These are phyloP conservation scores for Orbilia quercus DNA, from an alignment of 2,329 filamentous ascomycete species.

Conservation along the genomic window DNA sequence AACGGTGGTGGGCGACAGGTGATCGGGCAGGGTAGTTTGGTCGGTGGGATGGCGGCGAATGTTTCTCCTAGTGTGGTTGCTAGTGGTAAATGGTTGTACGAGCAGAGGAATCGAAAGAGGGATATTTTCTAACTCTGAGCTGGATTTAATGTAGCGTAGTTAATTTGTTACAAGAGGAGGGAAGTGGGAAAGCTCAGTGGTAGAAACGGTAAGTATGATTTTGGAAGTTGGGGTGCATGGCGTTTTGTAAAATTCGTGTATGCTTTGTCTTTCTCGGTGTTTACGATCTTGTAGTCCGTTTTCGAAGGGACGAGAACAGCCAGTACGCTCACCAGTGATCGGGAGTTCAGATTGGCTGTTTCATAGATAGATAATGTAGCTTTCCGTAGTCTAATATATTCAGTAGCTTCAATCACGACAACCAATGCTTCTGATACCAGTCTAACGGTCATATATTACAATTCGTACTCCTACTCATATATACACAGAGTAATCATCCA, in stretches of 20 bases:
- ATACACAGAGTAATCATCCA: too few species aligned
- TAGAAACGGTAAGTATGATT: slow-evolving; percentile 9
- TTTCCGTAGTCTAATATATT: too few species aligned
- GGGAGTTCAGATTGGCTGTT: slow-evolving; percentile 43
- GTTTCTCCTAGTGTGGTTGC: slow-evolving; percentile 48
- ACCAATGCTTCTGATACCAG: too few species aligned
- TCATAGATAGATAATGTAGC: background rate
- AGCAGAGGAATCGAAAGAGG: slow-evolving; percentile 41
- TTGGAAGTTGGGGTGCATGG: slow-evolving; percentile 43
- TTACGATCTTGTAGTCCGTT: slow-evolving; percentile 22
- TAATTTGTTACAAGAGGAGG: too few species aligned
- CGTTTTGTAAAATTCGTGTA: slow-evolving; percentile 18
- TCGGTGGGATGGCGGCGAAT: slow-evolving; percentile 9
- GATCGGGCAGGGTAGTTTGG: slow-evolving; percentile 43
- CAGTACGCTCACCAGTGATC: slow-evolving; percentile 50
- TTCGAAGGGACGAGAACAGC: background rate
- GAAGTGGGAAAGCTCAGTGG: background rate
- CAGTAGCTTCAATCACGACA: too few species aligned
- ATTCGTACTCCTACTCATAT: too few species aligned
- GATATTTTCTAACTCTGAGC: slow-evolving; percentile 34
- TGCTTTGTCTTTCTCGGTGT: slow-evolving; percentile 5
- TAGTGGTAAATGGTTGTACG: slow-evolving; percentile 47
- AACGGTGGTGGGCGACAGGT: slow-evolving; percentile 17
- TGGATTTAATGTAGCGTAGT: background rate
- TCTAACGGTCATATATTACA: slow-evolving; percentile 51